Evolutionary conservation across 1,284 basidiomycete species (phyloP).

Genomic region (Lignosus rhinocerotis): DNA sequence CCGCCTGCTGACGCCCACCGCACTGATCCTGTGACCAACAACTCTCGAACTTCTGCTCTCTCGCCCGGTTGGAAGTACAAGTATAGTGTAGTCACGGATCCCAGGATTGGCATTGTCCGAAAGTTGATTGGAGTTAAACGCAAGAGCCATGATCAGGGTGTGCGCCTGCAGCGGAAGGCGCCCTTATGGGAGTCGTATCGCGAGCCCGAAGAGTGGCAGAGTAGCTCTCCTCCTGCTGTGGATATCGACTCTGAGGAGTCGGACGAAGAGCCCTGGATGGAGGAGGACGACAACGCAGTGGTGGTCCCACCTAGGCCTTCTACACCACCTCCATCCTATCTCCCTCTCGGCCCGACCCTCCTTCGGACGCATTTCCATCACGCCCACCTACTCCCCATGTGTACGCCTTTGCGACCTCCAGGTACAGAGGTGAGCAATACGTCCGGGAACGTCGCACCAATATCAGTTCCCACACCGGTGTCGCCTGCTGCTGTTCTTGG

Average conservation of each 20-base stretch:
- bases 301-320: constrained; percentile 51
- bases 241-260: constrained; percentile 34
- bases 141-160: constrained; percentile 41
- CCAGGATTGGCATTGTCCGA: constrained; percentile 60
- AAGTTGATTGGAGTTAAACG: constrained; percentile 68
- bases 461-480: constrained; percentile 73
- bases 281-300: constrained; percentile 32
- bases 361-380: constrained; percentile 68
- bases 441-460: constrained; percentile 41
- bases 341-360: constrained; percentile 66
- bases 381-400: constrained; percentile 54
- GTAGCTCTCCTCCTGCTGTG: constrained; percentile 29
- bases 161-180: constrained; percentile 31
- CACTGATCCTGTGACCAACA: constrained; percentile 29
- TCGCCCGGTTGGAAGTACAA: constrained; percentile 45
- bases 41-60: not conserved
- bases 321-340: constrained; percentile 67
- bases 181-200: constrained; percentile 38
- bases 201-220: constrained; percentile 50
- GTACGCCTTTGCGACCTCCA: constrained; percentile 56
- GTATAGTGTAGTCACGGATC: constrained; percentile 65
- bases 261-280: constrained; percentile 39
- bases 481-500: constrained; percentile 71
- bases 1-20: constrained; percentile 53
- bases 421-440: constrained; percentile 48